Conservation (phyloP, 352 stramenopile genomes). For the Phytophthora europaea region DNA sequence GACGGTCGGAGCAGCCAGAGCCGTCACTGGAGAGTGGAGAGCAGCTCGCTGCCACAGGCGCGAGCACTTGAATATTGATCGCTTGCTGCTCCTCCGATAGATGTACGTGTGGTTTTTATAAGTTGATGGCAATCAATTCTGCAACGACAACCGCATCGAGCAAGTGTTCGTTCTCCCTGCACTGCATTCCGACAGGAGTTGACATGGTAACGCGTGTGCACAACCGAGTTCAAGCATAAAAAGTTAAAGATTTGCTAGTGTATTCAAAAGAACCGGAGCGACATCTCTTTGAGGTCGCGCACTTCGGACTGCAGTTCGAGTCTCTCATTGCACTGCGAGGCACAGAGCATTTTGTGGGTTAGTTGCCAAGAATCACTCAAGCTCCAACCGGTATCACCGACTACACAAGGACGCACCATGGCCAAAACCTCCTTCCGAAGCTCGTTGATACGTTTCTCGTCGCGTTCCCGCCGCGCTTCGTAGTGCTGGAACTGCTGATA, state of each 20-base stretch:
- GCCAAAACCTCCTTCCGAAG: constrained; percentile 66
- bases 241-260: not conserved
- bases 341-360: constrained; percentile 10
- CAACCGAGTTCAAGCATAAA: not conserved
- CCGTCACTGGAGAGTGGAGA: constrained; percentile 19
- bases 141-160: constrained; percentile 5
- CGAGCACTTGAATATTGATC: constrained; percentile 18
- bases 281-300: constrained; percentile 66
- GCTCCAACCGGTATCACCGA: not conserved
- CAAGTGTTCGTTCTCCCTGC: too few relatives aligned
- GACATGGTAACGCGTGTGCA: too few relatives aligned
- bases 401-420: constrained; percentile 49
- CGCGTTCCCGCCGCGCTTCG: constrained; percentile 49
- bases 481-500: constrained; percentile 60
- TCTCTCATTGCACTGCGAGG: constrained; percentile 64
- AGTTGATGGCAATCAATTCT: constrained; percentile 36
- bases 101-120: constrained; percentile 44
- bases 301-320: constrained; percentile 65
- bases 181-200: not conserved
- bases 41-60: constrained; percentile 25
- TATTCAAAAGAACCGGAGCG: constrained; percentile 56
- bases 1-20: constrained; percentile 17
- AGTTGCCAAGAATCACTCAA: constrained; percentile 3
- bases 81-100: constrained; percentile 29
- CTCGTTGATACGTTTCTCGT: constrained; percentile 61